These are phyloP conservation scores for Macrotyloma uniflorum DNA, from an alignment of 306 rosid species.

Conservation along the genomic window DNA sequence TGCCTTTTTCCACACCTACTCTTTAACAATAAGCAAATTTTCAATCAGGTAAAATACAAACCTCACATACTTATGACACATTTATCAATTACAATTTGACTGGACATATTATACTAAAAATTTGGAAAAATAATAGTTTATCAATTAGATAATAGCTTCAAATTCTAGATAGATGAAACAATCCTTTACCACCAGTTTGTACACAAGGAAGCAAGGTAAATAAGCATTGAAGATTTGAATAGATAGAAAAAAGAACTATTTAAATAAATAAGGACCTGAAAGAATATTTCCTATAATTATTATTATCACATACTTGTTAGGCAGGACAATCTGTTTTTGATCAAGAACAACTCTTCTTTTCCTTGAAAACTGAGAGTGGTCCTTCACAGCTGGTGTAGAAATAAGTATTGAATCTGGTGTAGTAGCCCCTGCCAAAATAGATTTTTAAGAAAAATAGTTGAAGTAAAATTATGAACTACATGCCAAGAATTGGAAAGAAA, in stretches of 20 bases:
- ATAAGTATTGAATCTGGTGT: constrained; percentile 48
- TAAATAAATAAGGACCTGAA: constrained; percentile 19
- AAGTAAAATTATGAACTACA: constrained; percentile 12
- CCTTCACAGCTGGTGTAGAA: constrained; percentile 63
- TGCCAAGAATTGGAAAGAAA: constrained; percentile 9
- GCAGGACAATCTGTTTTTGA: constrained; percentile 46
- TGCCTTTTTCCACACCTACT: neutral
- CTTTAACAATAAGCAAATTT: neutral
- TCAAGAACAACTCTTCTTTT: constrained; percentile 71
- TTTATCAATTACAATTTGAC: neutral
- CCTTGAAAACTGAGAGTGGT: constrained; percentile 45
- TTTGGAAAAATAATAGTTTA: neutral
- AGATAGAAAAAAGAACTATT: constrained; percentile 8
- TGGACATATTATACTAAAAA: neutral
- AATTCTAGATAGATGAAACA: constrained; percentile 1
- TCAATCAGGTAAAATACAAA: neutral
- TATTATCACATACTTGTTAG: constrained; percentile 60
- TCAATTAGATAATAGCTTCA: neutral
- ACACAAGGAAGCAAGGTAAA: neutral
- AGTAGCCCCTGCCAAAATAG: constrained; percentile 53
- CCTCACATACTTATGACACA: neutral
- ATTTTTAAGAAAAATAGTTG: neutral
- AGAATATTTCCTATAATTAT: constrained; percentile 18
- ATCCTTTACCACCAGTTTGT: constrained; percentile 8
- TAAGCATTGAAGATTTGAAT: neutral